phyloP scores from a whole-genome alignment of 805 yeast species.

The Cyberlindnera saturnus region DNA sequence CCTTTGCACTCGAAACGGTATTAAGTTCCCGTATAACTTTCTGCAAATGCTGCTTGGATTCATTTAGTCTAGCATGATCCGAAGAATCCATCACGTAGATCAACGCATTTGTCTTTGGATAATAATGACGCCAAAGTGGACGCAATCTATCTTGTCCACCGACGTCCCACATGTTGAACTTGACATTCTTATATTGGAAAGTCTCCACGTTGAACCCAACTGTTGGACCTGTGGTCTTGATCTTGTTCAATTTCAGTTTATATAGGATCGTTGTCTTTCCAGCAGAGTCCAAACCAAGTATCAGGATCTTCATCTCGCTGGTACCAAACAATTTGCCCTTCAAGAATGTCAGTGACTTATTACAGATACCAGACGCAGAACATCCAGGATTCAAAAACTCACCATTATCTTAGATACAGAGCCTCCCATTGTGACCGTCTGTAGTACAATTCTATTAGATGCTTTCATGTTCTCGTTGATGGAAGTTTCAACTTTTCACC shows the following conservation, averaged over 20 bases:
- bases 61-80: conserved; percentile 65
- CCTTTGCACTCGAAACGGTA: conserved; percentile 40
- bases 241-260: conserved; percentile 72
- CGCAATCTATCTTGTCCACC: conserved; percentile 94
- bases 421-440: conserved; percentile 25
- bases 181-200: conserved; percentile 72
- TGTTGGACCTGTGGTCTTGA: conserved; percentile 80
- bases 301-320: conserved; percentile 59
- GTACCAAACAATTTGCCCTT: conserved; percentile 45
- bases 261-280: conserved; percentile 88
- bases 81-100: conserved; percentile 87
- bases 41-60: conserved; percentile 70
- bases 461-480: too few species aligned
- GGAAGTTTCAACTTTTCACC: too few species aligned
- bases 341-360: neutral
- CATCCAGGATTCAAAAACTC: conserved; percentile 3
- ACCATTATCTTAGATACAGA: conserved; percentile 28
- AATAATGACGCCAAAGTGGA: conserved; percentile 93
- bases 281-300: conserved; percentile 91
- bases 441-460: too few species aligned
- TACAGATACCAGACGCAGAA: neutral
- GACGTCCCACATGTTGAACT: conserved; percentile 89
- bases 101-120: conserved; percentile 86
- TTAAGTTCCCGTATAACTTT: conserved; percentile 80
- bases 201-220: conserved; percentile 93